Percentiles rank a stretch among this genome's conserved stretches.
phyloP scores from a whole-genome alignment of 257 asterid genomes.

The Plantago major region DNA sequence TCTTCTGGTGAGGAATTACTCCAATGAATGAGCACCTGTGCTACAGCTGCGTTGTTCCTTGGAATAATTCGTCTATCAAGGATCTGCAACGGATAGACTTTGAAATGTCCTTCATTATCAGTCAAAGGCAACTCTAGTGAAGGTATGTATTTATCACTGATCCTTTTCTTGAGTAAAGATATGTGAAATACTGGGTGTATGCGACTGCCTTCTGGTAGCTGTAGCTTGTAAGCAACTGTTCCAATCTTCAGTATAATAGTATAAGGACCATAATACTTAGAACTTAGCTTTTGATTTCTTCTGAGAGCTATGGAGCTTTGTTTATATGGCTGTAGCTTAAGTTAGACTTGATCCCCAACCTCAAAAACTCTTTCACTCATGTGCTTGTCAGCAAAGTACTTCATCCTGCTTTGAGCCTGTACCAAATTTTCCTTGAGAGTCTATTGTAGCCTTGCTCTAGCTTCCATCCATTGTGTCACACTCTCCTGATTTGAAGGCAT shows the following conservation, averaged over 20 bases:
- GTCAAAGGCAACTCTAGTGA: neutral
- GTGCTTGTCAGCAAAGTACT: neutral
- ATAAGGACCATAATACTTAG: constrained; percentile 1
- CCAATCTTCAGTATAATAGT: neutral
- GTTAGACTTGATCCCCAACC: neutral
- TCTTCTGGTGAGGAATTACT: neutral
- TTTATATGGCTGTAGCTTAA: neutral
- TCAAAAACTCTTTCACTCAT: neutral
- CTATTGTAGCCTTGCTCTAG: neutral
- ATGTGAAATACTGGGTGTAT: neutral
- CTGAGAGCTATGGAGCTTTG: neutral
- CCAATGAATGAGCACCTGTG: neutral
- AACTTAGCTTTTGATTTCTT: neutral
- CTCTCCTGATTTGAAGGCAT: neutral
- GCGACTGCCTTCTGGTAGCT: neutral
- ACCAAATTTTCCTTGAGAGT: neutral
- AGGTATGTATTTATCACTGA: neutral
- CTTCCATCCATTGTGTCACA: too few relatives aligned
- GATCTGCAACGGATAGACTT: neutral
- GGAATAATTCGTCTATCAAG: neutral
- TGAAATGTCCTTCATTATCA: neutral
- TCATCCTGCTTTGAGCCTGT: neutral
- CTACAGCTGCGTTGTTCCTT: neutral
- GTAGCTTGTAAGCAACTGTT: neutral
- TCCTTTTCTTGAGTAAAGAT: neutral